Evolutionary conservation across 345 rosid genomes (phyloP).

Genomic region (Salix dunnii): DNA sequence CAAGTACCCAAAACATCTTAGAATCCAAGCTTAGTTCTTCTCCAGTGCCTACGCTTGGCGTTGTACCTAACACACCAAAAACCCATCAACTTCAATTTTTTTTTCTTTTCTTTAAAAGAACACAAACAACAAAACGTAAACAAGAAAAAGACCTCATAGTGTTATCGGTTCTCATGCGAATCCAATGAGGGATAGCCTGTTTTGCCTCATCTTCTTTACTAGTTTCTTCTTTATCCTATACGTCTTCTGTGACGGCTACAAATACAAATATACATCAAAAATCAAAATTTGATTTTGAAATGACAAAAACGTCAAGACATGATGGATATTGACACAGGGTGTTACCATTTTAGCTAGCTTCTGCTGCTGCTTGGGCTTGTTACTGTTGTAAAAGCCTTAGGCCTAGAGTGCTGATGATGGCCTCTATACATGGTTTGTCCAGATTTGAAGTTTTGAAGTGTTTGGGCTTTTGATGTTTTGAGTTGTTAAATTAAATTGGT

Average conservation of each 20-base stretch:
- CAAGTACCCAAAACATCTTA: background rate
- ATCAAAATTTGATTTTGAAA: background rate
- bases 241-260: constrained; percentile 87
- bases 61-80: constrained; percentile 19
- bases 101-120: background rate
- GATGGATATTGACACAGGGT: background rate
- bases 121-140: background rate
- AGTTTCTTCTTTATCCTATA: constrained; percentile 74
- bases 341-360: constrained; percentile 22
- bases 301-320: background rate
- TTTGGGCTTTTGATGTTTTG: background rate
- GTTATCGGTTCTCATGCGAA: constrained; percentile 64
- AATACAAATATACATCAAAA: background rate
- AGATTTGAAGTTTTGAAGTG: background rate
- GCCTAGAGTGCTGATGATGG: background rate
- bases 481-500: background rate
- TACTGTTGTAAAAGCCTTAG: background rate
- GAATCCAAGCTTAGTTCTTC: constrained; percentile 35
- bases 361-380: background rate
- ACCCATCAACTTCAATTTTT: background rate
- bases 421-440: background rate
- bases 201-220: constrained; percentile 82
- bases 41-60: constrained; percentile 36
- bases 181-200: constrained; percentile 72
- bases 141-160: constrained; percentile 44